Conservation (phyloP, 2,329 filamentous ascomycete species). For the Penicillium corylophilum region DNA sequence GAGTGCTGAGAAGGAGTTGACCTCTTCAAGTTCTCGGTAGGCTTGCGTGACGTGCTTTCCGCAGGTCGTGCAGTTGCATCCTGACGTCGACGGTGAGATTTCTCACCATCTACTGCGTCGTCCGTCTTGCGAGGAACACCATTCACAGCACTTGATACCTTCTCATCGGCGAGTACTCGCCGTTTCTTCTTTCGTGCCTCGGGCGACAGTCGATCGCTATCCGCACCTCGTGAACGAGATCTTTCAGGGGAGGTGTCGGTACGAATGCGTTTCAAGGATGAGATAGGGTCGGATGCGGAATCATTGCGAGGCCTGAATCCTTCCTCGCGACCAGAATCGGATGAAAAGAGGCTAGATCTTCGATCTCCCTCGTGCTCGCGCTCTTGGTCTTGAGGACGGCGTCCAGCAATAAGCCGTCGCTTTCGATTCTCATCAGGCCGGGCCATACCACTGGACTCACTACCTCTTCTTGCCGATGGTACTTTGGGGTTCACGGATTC, state of each 20-base stretch:
- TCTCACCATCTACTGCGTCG: conserved; percentile 17
- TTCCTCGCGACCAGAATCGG: conserved; percentile 43
- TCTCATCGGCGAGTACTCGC: conserved; percentile 43
- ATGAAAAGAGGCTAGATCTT: conserved; percentile 40
- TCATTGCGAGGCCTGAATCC: conserved; percentile 31
- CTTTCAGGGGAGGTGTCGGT: conserved; percentile 44
- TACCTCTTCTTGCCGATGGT: conserved; percentile 28
- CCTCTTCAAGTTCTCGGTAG: conserved; percentile 13
- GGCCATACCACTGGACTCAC: conserved; percentile 27
- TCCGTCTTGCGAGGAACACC: conserved; percentile 30
- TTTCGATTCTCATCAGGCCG: conserved; percentile 39
- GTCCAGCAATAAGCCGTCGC: conserved; percentile 43
- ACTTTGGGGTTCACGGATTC: conserved; percentile 32
- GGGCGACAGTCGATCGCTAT: conserved; percentile 31
- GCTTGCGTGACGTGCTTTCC: conserved; percentile 12
- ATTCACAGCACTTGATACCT: conserved; percentile 30
- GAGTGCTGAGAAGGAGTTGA: conserved; percentile 5
- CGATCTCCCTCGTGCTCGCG: conserved; percentile 36
- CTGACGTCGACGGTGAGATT: conserved; percentile 17
- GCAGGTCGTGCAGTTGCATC: conserved; percentile 12
- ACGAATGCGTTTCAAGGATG: conserved; percentile 41
- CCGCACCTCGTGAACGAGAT: conserved; percentile 35
- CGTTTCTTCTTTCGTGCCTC: conserved; percentile 45
- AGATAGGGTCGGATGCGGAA: conserved; percentile 24
- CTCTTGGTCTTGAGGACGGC: conserved; percentile 41